Percentiles rank a stretch among this genome's conserved stretches.
These are phyloP conservation scores for Mucor racemosus DNA, from an alignment of 371 early-diverging fungal genomes.

Conservation along the genomic window DNA sequence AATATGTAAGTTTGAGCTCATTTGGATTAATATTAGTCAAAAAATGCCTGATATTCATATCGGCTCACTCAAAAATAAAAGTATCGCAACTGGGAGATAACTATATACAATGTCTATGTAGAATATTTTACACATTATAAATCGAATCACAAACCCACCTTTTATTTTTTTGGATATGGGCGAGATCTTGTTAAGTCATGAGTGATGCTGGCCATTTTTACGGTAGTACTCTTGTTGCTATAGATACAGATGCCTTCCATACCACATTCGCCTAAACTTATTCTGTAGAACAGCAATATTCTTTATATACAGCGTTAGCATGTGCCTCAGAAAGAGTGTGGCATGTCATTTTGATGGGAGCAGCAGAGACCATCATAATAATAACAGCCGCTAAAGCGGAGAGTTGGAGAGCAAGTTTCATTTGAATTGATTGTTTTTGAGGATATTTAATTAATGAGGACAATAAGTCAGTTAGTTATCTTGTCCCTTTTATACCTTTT, in stretches of 20 bases:
- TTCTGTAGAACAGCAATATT: slow-evolving; percentile 21
- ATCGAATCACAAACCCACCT: too few relatives aligned
- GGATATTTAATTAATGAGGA: not conserved
- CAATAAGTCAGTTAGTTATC: not conserved
- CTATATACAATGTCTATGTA: too few relatives aligned
- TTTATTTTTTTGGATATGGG: too few relatives aligned
- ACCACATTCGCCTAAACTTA: slow-evolving; percentile 33
- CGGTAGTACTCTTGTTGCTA: slow-evolving; percentile 16
- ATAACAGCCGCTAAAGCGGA: slow-evolving; percentile 1
- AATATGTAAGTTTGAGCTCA: too few relatives aligned
- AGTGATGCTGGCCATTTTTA: not conserved
- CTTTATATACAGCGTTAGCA: slow-evolving; percentile 25
- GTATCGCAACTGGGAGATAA: too few relatives aligned
- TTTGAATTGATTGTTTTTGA: not conserved
- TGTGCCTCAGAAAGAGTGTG: slow-evolving; percentile 22
- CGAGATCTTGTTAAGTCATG: not conserved
- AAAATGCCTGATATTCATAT: too few relatives aligned
- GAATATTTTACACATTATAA: too few relatives aligned
- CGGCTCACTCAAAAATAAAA: too few relatives aligned
- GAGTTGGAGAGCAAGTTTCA: slow-evolving; percentile 21
- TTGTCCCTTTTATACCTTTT: not conserved
- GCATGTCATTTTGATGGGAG: slow-evolving; percentile 18
- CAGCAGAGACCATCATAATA: slow-evolving; percentile 11
- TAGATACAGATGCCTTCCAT: slow-evolving; percentile 28
- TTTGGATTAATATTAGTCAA: too few relatives aligned